Percentiles rank a stretch among this genome's conserved stretches.
Conservation (phyloP, 2,329 filamentous ascomycete genomes). For the Escovopsis weberi region DNA sequence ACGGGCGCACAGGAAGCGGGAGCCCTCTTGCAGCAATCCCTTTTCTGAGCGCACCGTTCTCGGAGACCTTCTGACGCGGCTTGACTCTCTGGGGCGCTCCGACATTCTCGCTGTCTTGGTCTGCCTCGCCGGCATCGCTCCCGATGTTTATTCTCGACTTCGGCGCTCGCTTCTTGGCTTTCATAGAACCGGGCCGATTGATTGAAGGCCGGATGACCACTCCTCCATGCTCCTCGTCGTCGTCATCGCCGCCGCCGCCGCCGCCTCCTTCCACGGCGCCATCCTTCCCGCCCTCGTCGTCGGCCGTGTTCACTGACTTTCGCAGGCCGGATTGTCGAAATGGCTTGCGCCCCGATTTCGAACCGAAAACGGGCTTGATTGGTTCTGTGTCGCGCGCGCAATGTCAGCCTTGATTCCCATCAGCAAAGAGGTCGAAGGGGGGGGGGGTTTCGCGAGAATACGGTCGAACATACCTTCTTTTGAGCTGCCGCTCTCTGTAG, state of each 20-base stretch:
- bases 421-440: slow-evolving; percentile 16
- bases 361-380: slow-evolving; percentile 23
- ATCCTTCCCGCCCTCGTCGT: slow-evolving; percentile 13
- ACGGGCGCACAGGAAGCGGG: slow-evolving; percentile 33
- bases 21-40: slow-evolving; percentile 32
- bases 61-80: slow-evolving; percentile 47
- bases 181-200: slow-evolving; percentile 32
- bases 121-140: slow-evolving; percentile 35
- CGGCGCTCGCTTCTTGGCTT: slow-evolving; percentile 43
- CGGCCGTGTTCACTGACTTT: slow-evolving; percentile 36
- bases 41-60: slow-evolving; percentile 50
- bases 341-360: slow-evolving; percentile 34
- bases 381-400: slow-evolving; percentile 13
- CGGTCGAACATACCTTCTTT: slow-evolving; percentile 22
- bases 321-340: slow-evolving; percentile 44
- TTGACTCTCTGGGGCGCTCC: slow-evolving; percentile 52
- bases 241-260: slow-evolving; percentile 17
- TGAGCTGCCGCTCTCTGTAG: slow-evolving; percentile 11
- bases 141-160: slow-evolving; percentile 62
- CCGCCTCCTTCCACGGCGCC: slow-evolving; percentile 6
- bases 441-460: too few relatives aligned
- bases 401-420: slow-evolving; percentile 22
- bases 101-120: slow-evolving; percentile 35
- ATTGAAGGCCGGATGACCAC: slow-evolving; percentile 34
- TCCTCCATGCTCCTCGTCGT: slow-evolving; percentile 31